Conservation (phyloP, 345 rosid genomes). For the Gossypium australe region DNA sequence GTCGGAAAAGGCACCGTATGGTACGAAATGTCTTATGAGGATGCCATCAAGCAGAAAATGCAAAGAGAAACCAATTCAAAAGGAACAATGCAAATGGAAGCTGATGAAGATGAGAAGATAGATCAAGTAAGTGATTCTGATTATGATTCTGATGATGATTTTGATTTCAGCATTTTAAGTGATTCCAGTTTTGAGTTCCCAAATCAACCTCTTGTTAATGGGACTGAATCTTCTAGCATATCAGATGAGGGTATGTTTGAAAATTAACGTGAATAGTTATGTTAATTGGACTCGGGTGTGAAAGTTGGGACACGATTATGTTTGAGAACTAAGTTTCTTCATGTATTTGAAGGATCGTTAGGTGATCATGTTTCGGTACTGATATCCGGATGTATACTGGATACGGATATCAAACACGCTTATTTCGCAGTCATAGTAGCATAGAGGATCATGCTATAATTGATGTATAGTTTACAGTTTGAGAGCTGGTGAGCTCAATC, state of each 20-base stretch:
- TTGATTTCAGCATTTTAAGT: constrained; percentile 66
- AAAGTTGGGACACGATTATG: no score
- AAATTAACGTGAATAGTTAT: constrained; percentile 5
- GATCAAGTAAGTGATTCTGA: constrained; percentile 16
- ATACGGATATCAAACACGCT: no score
- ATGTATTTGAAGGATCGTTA: no score
- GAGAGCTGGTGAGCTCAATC: not conserved
- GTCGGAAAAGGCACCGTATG: constrained; percentile 80
- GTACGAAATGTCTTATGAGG: constrained; percentile 84
- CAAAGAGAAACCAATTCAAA: constrained; percentile 47
- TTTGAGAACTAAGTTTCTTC: no score
- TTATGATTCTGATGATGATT: constrained; percentile 43
- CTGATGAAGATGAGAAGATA: constrained; percentile 28
- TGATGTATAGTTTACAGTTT: no score
- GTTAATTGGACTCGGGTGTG: not conserved
- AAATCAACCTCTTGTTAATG: constrained; percentile 70
- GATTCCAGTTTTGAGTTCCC: constrained; percentile 33
- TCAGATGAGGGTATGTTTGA: constrained; percentile 49
- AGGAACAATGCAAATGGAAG: constrained; percentile 18
- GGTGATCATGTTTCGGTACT: no score
- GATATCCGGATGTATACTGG: no score
- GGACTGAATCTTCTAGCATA: constrained; percentile 57
- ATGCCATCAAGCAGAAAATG: constrained; percentile 52
- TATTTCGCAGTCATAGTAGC: no score
- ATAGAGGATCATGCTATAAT: no score